A percentile compares a stretch with the other conserved stretches of the same genome.
Evolutionary conservation across 257 asterid genomes (phyloP).

Genomic region (Oldenlandia corymbosa): DNA sequence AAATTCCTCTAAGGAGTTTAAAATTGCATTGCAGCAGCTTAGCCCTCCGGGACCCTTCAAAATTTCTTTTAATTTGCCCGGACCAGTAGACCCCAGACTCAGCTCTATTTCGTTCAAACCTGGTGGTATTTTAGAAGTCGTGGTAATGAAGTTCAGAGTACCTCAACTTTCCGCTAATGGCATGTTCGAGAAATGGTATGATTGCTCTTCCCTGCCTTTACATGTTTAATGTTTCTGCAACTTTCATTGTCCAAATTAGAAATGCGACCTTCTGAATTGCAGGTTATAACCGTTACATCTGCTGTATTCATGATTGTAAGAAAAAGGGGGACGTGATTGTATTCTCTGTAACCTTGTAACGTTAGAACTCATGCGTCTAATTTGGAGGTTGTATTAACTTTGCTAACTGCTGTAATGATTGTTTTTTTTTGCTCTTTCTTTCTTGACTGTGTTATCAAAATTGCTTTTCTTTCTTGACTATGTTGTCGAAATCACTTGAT

Average conservation of each 20-base stretch:
- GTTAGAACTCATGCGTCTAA: too few species aligned
- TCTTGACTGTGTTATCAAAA: too few species aligned
- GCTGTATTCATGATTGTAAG: too few species aligned
- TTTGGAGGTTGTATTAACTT: too few species aligned
- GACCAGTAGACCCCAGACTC: slow-evolving; percentile 39
- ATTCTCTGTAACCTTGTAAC: not conserved
- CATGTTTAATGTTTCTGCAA: too few species aligned
- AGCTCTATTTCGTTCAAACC: slow-evolving; percentile 19
- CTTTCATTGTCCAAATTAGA: too few species aligned
- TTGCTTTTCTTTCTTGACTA: too few species aligned
- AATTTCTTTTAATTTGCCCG: slow-evolving; percentile 44
- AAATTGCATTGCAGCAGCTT: slow-evolving; percentile 37
- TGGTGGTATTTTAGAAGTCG: slow-evolving; percentile 37
- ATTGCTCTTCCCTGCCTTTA: slow-evolving; percentile 22
- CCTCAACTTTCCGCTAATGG: slow-evolving; percentile 33
- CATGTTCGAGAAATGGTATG: slow-evolving; percentile 33
- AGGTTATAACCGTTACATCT: not conserved
- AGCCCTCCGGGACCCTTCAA: slow-evolving; percentile 46
- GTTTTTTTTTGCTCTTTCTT: too few species aligned
- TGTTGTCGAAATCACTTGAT: too few species aligned
- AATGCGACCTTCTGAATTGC: not conserved
- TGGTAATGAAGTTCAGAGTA: slow-evolving; percentile 25
- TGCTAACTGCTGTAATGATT: too few species aligned
- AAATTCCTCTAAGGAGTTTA: slow-evolving; percentile 24
- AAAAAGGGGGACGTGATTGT: not conserved